Evolutionary conservation across 306 rosid genomes (phyloP).

Genomic region (Luffa acutangula): DNA sequence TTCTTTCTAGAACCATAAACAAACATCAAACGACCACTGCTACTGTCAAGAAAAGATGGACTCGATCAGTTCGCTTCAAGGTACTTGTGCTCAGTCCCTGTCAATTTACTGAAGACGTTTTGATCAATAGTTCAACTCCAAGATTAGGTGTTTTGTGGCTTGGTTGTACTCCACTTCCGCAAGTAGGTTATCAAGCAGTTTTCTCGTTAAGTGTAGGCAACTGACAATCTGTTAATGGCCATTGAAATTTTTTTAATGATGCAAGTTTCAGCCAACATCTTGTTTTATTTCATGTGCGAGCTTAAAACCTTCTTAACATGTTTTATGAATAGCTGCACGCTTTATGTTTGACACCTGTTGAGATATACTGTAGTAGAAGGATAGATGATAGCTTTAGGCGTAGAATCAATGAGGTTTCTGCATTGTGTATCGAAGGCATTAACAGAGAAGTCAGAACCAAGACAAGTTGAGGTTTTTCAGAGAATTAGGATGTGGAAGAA

Average conservation of each 20-base stretch:
- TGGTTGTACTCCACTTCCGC: background rate
- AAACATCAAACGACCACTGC: slow-evolving; percentile 7
- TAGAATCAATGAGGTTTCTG: background rate
- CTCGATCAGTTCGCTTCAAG: slow-evolving; percentile 26
- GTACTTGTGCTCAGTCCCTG: slow-evolving; percentile 12
- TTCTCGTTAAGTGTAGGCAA: background rate
- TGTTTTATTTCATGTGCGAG: background rate
- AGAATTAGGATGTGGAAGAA: background rate
- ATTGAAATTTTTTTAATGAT: background rate
- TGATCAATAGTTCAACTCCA: background rate
- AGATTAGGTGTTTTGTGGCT: background rate
- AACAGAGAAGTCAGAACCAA: background rate
- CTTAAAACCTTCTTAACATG: background rate
- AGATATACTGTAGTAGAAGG: background rate
- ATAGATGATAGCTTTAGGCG: background rate
- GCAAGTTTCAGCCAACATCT: background rate
- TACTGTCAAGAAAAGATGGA: slow-evolving; percentile 20
- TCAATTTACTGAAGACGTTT: background rate
- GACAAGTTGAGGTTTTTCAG: background rate
- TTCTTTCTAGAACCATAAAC: slow-evolving; percentile 14
- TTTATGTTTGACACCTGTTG: background rate
- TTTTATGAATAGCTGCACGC: background rate
- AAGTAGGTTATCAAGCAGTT: background rate
- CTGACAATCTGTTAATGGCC: background rate
- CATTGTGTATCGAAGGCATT: background rate